A percentile compares a stretch with the other conserved stretches of the same genome.
Conservation (phyloP, 164 flowering plant genomes). For the Piper longum region DNA sequence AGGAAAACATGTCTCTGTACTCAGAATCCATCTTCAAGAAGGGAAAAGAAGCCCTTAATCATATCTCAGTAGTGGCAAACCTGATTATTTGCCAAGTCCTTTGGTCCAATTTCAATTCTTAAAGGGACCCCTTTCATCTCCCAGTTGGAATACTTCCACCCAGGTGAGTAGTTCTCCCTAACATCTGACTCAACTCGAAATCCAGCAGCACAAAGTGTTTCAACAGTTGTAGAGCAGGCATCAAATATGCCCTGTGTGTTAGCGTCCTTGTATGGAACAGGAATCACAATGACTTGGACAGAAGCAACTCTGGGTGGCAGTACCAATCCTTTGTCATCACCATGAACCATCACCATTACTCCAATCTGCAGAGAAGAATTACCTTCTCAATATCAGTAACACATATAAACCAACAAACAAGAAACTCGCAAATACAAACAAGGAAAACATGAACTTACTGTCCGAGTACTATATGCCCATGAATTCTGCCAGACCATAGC, state of each 20-base stretch:
- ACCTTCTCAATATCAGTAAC: not conserved
- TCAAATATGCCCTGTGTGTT: slow-evolving; percentile 62
- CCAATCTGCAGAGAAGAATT: slow-evolving; percentile 43
- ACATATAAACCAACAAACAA: not conserved
- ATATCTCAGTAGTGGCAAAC: slow-evolving; percentile 16
- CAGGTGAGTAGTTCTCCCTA: slow-evolving; percentile 87
- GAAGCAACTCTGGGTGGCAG: slow-evolving; percentile 89
- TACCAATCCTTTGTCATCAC: slow-evolving; percentile 94
- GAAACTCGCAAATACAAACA: not conserved
- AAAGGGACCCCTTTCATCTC: slow-evolving; percentile 97
- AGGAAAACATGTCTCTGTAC: not conserved
- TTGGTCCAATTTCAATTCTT: slow-evolving; percentile 93
- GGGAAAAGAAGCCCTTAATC: not conserved
- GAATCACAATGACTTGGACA: slow-evolving; percentile 69
- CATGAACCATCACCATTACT: slow-evolving; percentile 97
- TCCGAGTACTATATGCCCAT: slow-evolving; percentile 92
- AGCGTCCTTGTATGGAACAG: slow-evolving; percentile 87
- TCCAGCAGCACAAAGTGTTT: slow-evolving; percentile 51
- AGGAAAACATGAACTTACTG: slow-evolving; percentile 24
- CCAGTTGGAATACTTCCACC: slow-evolving; percentile 97
- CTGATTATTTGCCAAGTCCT: slow-evolving; percentile 78
- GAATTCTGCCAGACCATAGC: slow-evolving; percentile 98
- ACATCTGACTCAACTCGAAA: slow-evolving; percentile 62
- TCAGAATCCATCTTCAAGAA: not conserved
- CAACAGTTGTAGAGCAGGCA: slow-evolving; percentile 62